Conservation (phyloP, 768 basidiomycete species). For the Pleurotus sapidus region DNA sequence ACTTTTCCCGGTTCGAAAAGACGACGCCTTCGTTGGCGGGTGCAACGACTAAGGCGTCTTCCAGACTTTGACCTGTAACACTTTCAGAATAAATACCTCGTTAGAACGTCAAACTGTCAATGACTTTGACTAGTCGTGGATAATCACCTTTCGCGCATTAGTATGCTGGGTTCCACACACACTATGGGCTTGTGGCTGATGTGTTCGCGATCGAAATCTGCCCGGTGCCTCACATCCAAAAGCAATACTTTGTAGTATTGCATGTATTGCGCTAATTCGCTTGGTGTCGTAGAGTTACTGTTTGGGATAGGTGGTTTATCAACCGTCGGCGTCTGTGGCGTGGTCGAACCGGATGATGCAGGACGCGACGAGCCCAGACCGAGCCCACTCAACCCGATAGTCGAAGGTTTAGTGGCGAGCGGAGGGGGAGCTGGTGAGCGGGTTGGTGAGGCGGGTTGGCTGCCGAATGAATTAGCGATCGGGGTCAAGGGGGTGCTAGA, state of each 20-base stretch:
- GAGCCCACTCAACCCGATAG: background rate
- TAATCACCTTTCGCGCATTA: conserved; percentile 65
- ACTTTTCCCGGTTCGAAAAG: conserved; percentile 85
- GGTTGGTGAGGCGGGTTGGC: conserved; percentile 61
- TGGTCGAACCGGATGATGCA: conserved; percentile 14
- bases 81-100: conserved; percentile 32
- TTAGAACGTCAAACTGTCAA: no score
- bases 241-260: conserved; percentile 56
- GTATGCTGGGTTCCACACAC: conserved; percentile 82
- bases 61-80: conserved; percentile 62
- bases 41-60: conserved; percentile 68
- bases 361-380: background rate
- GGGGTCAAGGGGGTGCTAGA: conserved; percentile 55
- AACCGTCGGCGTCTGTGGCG: conserved; percentile 40
- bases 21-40: conserved; percentile 68
- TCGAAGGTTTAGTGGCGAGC: conserved; percentile 30
- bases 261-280: conserved; percentile 57
- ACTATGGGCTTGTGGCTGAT: conserved; percentile 68
- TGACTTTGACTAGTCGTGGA: background rate
- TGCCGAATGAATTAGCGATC: conserved; percentile 57
- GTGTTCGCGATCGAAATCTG: conserved; percentile 72
- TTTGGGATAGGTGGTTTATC: conserved; percentile 47
- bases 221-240: conserved; percentile 79
- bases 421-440: conserved; percentile 33
- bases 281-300: conserved; percentile 58